Evolutionary conservation across 2,329 filamentous ascomycete genomes (phyloP), one percentile per base, ranked within the genome.

Genomic region (Coniochaeta sp.): DNA sequence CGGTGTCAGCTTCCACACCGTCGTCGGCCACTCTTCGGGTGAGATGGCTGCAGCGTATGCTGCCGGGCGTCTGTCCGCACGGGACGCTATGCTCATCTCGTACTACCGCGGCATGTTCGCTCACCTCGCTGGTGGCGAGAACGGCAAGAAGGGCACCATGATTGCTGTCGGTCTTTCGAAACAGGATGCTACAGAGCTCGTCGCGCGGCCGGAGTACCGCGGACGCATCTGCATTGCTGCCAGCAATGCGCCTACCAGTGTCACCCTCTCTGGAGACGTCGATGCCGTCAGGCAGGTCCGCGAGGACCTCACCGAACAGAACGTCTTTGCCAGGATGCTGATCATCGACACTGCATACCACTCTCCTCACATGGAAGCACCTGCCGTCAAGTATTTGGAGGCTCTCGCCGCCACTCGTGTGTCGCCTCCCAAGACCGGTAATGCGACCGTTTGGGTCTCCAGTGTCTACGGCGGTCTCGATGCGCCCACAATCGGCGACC

Each of bases 331-430:
- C 0, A 60, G 69, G 2, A 10, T 64, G 0, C 60, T 78, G 6
- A 56, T 58, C 1, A 67, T 78, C 0, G 71, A 76, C 42, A 73
- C 66, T 0, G 75, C 74, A 0, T 78, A 78, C 49, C 75, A 78
- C 59, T 78, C 75, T 0, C 66, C 65, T 1, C 75, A 77, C 55
- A 78, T 78, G 75, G 48, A 58, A 1, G 52, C 24, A 20, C 60
- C 70, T 1, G 65, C 68, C 0, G 55, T 32, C 1, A 53, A 63
- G 48, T 75, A 75, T 51, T 53, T 64, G 3, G 51, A 65, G 24
- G 58, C 57, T 1, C 54, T 75, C 35, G 30, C 50, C 2, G 51
- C 50, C 14, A 67, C 63, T 27, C 53, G 52, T 14, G 64, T 74
- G 24, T 32, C 53, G 0, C 62, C 65, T 1, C 22, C 50, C 1